phyloP scores from a whole-genome alignment of 164 flowering plant species.

The Magnolia officinalis region DNA sequence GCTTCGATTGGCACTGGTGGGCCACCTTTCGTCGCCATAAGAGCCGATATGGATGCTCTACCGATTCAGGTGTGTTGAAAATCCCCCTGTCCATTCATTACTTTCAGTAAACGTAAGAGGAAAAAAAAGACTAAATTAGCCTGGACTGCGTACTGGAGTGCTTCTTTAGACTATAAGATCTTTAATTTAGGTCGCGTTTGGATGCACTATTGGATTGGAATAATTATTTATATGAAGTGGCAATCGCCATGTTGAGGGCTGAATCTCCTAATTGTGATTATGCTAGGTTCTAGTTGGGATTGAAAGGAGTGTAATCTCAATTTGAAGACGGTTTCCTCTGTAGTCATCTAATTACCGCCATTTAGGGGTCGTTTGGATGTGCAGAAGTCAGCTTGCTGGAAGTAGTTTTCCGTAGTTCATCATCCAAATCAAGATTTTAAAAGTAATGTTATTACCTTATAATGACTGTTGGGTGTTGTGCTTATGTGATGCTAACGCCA shows the following conservation, averaged over 20 bases:
- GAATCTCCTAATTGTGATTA: no score
- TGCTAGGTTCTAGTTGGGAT: no score
- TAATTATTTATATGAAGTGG: no score
- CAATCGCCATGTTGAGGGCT: no score
- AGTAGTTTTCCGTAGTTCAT: no score
- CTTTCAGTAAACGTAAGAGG: not conserved
- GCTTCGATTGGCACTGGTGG: conserved; percentile 60
- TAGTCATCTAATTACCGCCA: not conserved
- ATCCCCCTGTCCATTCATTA: not conserved
- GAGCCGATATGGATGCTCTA: conserved; percentile 97
- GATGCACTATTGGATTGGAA: no score
- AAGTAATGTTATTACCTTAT: no score
- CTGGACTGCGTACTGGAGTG: not conserved
- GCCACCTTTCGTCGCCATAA: conserved; percentile 75
- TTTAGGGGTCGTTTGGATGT: not conserved
- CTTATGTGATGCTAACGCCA: no score
- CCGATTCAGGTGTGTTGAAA: conserved; percentile 64
- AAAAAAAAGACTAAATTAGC: not conserved
- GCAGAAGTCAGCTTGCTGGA: no score
- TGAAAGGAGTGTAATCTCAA: no score
- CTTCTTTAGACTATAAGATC: not conserved
- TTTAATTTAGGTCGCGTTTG: not conserved
- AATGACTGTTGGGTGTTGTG: no score
- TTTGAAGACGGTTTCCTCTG: not conserved
- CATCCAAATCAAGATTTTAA: no score